These are phyloP conservation scores for Tulasnella sp. DNA, from an alignment of 768 basidiomycete genomes.

Conservation along the genomic window DNA sequence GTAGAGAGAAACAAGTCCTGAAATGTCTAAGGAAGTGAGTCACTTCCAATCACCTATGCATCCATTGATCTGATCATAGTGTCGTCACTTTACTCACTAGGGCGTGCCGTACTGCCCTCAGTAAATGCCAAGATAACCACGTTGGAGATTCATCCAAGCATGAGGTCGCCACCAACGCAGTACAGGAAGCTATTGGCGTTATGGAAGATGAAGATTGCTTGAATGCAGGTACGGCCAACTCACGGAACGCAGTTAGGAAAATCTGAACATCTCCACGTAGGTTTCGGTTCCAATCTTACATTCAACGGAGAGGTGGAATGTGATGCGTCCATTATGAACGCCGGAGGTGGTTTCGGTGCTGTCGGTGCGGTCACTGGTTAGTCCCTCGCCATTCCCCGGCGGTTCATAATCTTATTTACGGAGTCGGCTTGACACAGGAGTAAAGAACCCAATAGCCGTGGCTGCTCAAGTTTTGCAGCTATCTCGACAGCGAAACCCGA, in stretches of 20 bases:
- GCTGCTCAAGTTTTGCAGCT: slow-evolving; percentile 48
- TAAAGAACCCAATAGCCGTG: slow-evolving; percentile 55
- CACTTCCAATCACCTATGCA: not conserved
- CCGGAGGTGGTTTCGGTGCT: slow-evolving; percentile 47
- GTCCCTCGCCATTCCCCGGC: not conserved
- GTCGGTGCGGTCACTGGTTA: slow-evolving; percentile 61
- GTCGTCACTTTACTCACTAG: not conserved
- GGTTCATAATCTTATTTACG: not conserved
- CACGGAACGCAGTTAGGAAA: not conserved
- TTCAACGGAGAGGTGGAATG: slow-evolving; percentile 66
- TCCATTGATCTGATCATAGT: not conserved
- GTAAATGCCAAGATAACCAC: not conserved
- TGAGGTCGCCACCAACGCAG: slow-evolving; percentile 41
- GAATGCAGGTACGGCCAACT: slow-evolving; percentile 48
- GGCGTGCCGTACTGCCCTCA: not conserved
- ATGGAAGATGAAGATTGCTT: slow-evolving; percentile 56
- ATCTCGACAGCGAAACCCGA: slow-evolving; percentile 33
- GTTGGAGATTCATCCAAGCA: slow-evolving; percentile 3
- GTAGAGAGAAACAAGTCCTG: slow-evolving; percentile 42
- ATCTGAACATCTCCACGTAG: slow-evolving; percentile 26
- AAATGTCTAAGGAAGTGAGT: slow-evolving; percentile 43
- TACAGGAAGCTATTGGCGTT: slow-evolving; percentile 40
- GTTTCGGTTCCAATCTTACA: slow-evolving; percentile 69
- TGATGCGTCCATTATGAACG: slow-evolving; percentile 63
- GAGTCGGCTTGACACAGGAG: slow-evolving; percentile 32